Base-by-base conservation (phyloP, 371 early-diverging fungal species). In the Homolaphlyctis polyrhiza region DNA sequence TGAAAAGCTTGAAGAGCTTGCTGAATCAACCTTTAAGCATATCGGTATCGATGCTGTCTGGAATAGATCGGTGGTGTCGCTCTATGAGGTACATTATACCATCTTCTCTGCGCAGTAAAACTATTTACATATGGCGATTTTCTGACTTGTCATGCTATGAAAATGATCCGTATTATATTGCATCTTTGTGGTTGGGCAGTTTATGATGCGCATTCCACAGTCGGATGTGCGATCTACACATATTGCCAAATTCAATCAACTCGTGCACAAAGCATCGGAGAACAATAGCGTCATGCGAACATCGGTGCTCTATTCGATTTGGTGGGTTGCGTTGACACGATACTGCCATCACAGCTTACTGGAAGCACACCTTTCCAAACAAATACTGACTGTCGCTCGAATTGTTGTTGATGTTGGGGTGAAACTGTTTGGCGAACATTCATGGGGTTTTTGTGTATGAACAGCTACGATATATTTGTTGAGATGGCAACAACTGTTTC, bases 391-490 rank as follows among this genome's bases (percentile, higher is more conserved):
- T n/a, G n/a, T n/a, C n/a, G n/a, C n/a, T n/a, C n/a, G n/a, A n/a
- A n/a, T n/a, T n/a, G n/a, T n/a, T n/a, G n/a, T n/a, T n/a, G n/a
- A n/a, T n/a, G n/a, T n/a, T n/a, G n/a, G n/a, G n/a, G n/a, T n/a
- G n/a, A n/a, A n/a, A n/a, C n/a, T n/a, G n/a, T n/a, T n/a, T n/a
- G n/a, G n/a, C n/a, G n/a, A n/a, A n/a, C n/a, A n/a, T n/a, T n/a
- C n/a, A n/a, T n/a, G n/a, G n/a, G n/a, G n/a, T n/a, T n/a, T n/a
- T n/a, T n/a, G n/a, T n/a, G n/a, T n/a, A n/a, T n/a, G n/a, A n/a
- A 27, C 52, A 71, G 68, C 13, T 70, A 67, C 64, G 74, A 74
- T 52, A 65, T 63, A 5, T 29, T 77, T 29, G 52, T 70, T 16
- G 61, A 65, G 29, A 32, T 72, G 0, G 70, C 72, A 27, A 68